phyloP scores from a whole-genome alignment of 2,329 filamentous ascomycete genomes.

The Alternaria hordeiaustralica region DNA sequence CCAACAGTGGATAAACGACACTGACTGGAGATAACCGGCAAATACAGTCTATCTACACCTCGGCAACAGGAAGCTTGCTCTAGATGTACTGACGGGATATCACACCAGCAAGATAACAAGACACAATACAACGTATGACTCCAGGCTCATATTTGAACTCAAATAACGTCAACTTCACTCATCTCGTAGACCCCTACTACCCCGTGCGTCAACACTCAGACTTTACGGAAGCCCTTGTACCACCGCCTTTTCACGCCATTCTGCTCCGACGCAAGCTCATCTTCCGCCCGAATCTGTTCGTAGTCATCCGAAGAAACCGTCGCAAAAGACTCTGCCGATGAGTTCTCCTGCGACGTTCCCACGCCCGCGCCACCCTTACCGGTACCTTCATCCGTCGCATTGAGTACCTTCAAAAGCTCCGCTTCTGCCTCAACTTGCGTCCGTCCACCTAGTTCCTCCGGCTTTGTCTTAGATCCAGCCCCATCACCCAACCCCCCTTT shows the following conservation, averaged over 20 bases:
- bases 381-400: neutral
- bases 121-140: neutral
- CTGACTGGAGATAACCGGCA: neutral
- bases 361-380: neutral
- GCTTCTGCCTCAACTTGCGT: neutral
- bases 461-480: neutral
- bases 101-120: neutral
- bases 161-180: neutral
- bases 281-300: conserved; percentile 3
- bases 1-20: neutral
- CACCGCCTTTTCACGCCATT: conserved; percentile 16
- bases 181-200: no score
- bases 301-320: conserved; percentile 1
- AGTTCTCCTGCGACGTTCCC: neutral
- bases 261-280: neutral
- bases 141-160: neutral
- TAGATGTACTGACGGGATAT: neutral
- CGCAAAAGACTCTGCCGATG: neutral
- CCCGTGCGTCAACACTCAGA: neutral
- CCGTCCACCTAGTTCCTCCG: neutral
- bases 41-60: neutral
- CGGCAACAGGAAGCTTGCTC: neutral
- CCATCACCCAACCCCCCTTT: neutral
- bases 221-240: conserved; percentile 17
- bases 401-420: neutral